Evolutionary conservation across 2,329 filamentous ascomycete genomes (phyloP).

Genomic region (Lecanicillium sp.): DNA sequence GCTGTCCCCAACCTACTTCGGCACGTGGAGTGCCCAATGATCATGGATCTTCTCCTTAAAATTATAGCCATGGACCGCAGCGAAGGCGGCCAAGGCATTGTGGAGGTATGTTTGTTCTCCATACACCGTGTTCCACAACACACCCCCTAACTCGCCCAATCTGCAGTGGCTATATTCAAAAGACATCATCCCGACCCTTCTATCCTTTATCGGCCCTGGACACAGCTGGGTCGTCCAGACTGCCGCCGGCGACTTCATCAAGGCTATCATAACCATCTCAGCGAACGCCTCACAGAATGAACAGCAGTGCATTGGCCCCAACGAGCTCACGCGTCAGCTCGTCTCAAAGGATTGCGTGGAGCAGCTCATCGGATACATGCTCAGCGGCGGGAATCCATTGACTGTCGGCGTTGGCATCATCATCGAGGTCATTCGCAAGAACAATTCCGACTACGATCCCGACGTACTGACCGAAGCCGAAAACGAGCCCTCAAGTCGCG

Average conservation of each 20-base stretch:
- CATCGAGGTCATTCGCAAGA: slow-evolving; percentile 97
- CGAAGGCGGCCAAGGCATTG: slow-evolving; percentile 84
- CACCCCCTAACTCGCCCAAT: slow-evolving; percentile 10
- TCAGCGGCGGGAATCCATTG: slow-evolving; percentile 84
- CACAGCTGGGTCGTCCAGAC: slow-evolving; percentile 89
- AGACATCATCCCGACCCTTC: slow-evolving; percentile 75
- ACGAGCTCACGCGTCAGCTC: slow-evolving; percentile 89
- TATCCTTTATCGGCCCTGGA: slow-evolving; percentile 79
- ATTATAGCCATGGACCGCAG: slow-evolving; percentile 94
- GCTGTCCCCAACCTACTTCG: slow-evolving; percentile 80
- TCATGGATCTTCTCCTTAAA: slow-evolving; percentile 95
- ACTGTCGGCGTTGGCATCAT: slow-evolving; percentile 96
- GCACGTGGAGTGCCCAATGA: slow-evolving; percentile 94
- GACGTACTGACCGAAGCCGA: slow-evolving; percentile 79
- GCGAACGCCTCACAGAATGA: slow-evolving; percentile 97
- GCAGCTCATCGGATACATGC: slow-evolving; percentile 83
- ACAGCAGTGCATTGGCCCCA: slow-evolving; percentile 96
- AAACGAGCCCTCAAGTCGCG: slow-evolving; percentile 70
- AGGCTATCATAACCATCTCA: slow-evolving; percentile 97
- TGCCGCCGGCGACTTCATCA: slow-evolving; percentile 93
- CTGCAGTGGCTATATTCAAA: slow-evolving; percentile 83
- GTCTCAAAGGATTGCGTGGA: slow-evolving; percentile 81
- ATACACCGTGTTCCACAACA: slow-evolving; percentile 11
- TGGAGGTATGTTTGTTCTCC: slow-evolving; percentile 59
- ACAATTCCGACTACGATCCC: slow-evolving; percentile 97